Conservation (phyloP, 2,329 filamentous ascomycete species). For the Botrytis pseudocinerea region DNA sequence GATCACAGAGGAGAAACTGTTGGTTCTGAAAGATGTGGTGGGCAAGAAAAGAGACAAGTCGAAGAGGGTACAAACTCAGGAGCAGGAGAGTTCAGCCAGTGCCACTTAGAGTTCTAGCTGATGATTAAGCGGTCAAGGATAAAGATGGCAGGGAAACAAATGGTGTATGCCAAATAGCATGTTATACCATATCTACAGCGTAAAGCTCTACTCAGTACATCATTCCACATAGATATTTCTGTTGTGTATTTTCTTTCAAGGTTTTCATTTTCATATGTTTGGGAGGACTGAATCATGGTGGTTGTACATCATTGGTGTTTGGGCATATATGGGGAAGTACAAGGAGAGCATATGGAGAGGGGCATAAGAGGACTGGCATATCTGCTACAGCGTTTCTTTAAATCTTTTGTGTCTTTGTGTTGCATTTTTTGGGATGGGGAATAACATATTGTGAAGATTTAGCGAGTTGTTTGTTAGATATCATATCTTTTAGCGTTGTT, state of each 20-base stretch:
- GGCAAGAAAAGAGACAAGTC: constrained; percentile 41
- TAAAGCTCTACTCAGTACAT: constrained; percentile 7
- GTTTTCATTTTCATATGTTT: constrained; percentile 7
- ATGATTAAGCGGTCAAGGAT: not conserved
- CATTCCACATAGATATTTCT: constrained; percentile 1
- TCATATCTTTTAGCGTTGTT: not conserved
- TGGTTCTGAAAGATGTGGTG: constrained; percentile 72
- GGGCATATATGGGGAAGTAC: not conserved
- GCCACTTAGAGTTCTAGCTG: not conserved
- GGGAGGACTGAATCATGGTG: not conserved
- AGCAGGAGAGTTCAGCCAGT: not conserved
- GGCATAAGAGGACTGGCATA: not conserved
- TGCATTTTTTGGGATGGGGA: not conserved
- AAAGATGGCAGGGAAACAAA: not conserved
- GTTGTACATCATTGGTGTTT: constrained; percentile 9
- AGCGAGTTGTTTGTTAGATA: not conserved
- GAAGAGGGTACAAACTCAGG: not conserved
- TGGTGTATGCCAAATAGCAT: not conserved
- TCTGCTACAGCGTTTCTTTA: constrained; percentile 6
- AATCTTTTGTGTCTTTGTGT: not conserved
- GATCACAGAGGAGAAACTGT: constrained; percentile 81
- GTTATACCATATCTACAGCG: constrained; percentile 11
- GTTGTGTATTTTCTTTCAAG: not conserved
- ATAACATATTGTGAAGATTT: not conserved
- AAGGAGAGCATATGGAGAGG: not conserved